Base-by-base conservation (phyloP, 768 basidiomycete genomes). In the Polyporus arcularius region DNA sequence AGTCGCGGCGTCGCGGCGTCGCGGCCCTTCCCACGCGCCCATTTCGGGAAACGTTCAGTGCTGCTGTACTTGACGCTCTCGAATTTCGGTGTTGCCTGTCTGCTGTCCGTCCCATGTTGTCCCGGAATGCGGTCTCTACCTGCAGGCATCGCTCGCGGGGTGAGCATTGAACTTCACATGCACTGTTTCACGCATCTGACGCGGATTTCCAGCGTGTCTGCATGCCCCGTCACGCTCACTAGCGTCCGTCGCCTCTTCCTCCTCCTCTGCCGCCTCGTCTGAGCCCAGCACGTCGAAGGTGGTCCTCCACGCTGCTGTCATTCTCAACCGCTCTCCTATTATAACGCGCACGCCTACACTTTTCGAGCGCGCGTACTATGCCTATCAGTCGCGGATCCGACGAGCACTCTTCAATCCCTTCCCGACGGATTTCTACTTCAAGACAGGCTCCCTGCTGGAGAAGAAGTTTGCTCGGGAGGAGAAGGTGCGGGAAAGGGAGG, bases 351-450 rank as follows among this genome's bases (percentile, higher is more conserved):
- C 87, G 0, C 88, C 87, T 0, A 85, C 85, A 0, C 75, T 81
- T 1, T 90, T 96, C 67, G 92, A 96, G 74, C 77, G 80, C 65
- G 86, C 92, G 12, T 95, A 90, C 74, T 88, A 91, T 74, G 79
- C 83, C 55, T 96, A 96, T 80, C 90, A 94, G 71, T 79, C 84
- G 9, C 87, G 92, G 45, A 84, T 98, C 70, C 84, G 87, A 68
- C 88, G 92, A 65, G 89, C 94, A 3, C 77, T 98, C 50, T 89
- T 89, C 71, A 92, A 93, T 66, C 95, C 95, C 0, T 88, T 94
- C 72, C 92, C 95, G 16, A 80, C 85, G 59, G 88, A 94, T 49
- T 94, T 96, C 75, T 98, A 96, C 78, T 96, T 96, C 82, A 94
- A 94, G 75, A 87, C 87, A 52, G 95, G 95, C 9, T 91, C 94